Percentiles rank a stretch among this genome's conserved stretches.
Conservation (phyloP, 139 green algal species). For the Chlamydomonas sp. region DNA sequence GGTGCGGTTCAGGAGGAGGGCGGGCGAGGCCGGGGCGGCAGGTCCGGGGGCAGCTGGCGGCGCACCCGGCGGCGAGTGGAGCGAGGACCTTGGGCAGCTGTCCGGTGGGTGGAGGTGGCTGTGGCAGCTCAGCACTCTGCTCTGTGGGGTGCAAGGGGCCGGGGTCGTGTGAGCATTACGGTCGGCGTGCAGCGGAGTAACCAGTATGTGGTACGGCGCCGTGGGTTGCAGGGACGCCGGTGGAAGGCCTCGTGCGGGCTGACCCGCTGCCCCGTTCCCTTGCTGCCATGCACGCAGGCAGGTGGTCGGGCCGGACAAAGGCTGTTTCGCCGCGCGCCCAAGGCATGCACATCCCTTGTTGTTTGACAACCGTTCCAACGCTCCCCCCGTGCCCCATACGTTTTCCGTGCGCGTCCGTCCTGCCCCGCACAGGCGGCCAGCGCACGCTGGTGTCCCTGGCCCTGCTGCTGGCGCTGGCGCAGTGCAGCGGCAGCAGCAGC, state of each 20-base stretch:
- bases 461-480: conserved; percentile 59
- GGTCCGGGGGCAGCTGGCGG: neutral
- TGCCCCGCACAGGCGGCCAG: conserved; percentile 45
- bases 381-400: neutral
- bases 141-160: too few relatives aligned
- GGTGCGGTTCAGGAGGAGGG: conserved; percentile 5
- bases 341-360: too few relatives aligned
- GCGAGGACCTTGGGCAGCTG: conserved; percentile 48
- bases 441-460: conserved; percentile 69
- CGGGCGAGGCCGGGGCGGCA: neutral
- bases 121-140: neutral
- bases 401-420: too few relatives aligned
- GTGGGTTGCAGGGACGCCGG: too few relatives aligned
- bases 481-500: neutral
- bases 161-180: too few relatives aligned
- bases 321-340: too few relatives aligned
- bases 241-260: too few relatives aligned
- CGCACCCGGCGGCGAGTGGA: conserved; percentile 6
- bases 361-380: neutral
- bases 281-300: too few relatives aligned
- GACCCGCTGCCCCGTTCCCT: too few relatives aligned
- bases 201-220: too few relatives aligned
- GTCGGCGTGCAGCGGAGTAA: too few relatives aligned
- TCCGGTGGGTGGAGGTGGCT: conserved; percentile 42
- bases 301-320: too few relatives aligned